Base-by-base conservation (phyloP, 2,329 filamentous ascomycete genomes). In the Mycosphaerella sp. region DNA sequence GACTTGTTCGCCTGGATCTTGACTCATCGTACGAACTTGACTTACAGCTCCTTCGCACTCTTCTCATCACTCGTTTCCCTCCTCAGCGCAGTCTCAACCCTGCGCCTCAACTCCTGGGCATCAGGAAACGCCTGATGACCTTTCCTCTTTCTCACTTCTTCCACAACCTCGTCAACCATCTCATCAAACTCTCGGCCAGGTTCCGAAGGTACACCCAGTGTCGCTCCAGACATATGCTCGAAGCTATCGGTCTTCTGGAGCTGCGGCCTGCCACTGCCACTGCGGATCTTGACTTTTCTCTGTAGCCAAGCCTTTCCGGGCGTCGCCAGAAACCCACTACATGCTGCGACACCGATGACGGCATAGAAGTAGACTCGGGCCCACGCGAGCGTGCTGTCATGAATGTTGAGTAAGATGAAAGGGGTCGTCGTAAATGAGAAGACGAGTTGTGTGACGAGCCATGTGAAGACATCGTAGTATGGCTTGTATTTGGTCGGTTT, bases 361-460 rank as follows among this genome's bases (percentile, higher is more conserved):
- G 80, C 82, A 70, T 94, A 98, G 73, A 89, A 97, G 72, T 95
- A 93, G 32, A 96, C 86, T 37, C 87, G 81, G 0, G 80, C 72
- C 93, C 93, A 98, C 52, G 87, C 84, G 2, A 76, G 73, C 37
- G 94, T 69, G 8, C 85, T 90, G 54, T 82, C 79, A 14, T 75
- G 71, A 58, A 96, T 81, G 17, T 76, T 77, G 18, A 98, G 84
- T 35, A 96, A 75, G 40, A 96, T 79, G 70, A 98, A 98, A 0
- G 93, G 93, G 0, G 85, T 79, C 0, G 84, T 87, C 46, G 81
- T 80, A 69, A 95, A 98, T 41, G 85, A 84, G 69, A 97, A 89
- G 2, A 82, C 80, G n/a, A 85, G 66, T 67, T 95, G 90, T 0
- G 90, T 95, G 10, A 80, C 75, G 21, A 95, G 46, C 70, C 80